Percentiles rank a stretch among this genome's conserved stretches.
These are phyloP conservation scores for Camelina sativa DNA, from an alignment of 345 rosid genomes.

Conservation along the genomic window DNA sequence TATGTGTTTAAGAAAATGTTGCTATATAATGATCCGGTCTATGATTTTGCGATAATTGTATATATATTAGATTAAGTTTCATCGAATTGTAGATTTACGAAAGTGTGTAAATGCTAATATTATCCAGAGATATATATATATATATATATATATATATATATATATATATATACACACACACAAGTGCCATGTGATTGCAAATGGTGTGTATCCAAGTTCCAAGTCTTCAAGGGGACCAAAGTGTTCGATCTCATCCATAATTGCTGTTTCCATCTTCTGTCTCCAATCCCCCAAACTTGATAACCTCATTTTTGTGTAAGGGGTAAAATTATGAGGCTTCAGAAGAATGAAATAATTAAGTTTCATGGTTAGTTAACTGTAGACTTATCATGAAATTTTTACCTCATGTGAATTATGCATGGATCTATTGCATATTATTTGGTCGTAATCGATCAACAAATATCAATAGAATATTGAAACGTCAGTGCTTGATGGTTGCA, in stretches of 20 bases:
- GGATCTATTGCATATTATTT: background rate
- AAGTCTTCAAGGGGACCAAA: conserved; percentile 38
- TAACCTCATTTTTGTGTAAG: background rate
- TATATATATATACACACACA: background rate
- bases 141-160: conserved; percentile 10
- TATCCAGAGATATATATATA: background rate
- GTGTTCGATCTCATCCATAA: conserved; percentile 22
- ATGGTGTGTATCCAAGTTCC: conserved; percentile 18
- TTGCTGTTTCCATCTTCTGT: conserved; percentile 34
- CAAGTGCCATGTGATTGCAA: conserved; percentile 23
- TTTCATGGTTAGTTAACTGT: background rate
- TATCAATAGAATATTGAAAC: background rate
- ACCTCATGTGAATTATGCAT: background rate
- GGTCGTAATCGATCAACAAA: background rate
- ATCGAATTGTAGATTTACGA: background rate
- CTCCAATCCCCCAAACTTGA: conserved; percentile 16
- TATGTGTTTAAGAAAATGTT: background rate
- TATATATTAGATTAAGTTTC: background rate
- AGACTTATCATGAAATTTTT: background rate
- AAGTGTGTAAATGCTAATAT: conserved; percentile 11
- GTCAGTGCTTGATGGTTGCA: background rate
- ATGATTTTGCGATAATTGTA: conserved; percentile 6
- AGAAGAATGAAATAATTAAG: background rate
- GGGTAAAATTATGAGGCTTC: background rate
- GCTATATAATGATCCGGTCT: background rate